Conservation (phyloP, 371 early-diverging fungal species). For the Thermomucor indicae-seudaticae region DNA sequence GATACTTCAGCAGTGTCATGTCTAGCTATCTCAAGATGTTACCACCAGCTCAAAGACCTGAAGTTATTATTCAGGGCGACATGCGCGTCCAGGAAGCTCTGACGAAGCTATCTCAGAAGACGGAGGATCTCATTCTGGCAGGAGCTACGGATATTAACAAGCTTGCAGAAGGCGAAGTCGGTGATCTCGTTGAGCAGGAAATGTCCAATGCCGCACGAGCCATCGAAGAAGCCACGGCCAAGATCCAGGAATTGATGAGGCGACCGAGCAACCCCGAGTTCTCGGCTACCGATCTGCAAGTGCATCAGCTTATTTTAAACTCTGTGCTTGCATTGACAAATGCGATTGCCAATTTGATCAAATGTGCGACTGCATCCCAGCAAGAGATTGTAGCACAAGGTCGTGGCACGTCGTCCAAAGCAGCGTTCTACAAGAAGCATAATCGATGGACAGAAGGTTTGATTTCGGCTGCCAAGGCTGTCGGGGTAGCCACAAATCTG, state of each 20-base stretch:
- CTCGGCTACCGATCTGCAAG: constrained; percentile 75
- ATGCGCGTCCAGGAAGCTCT: constrained; percentile 71
- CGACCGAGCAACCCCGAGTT: constrained; percentile 72
- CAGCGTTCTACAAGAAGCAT: constrained; percentile 97
- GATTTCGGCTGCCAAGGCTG: constrained; percentile 95
- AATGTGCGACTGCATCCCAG: constrained; percentile 91
- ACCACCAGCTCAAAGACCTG: constrained; percentile 67
- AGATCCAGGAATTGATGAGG: constrained; percentile 75
- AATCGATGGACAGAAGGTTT: constrained; percentile 98
- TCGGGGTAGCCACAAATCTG: constrained; percentile 86
- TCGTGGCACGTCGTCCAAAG: constrained; percentile 76
- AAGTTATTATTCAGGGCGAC: constrained; percentile 68
- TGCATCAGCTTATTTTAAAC: constrained; percentile 88
- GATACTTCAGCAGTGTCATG: constrained; percentile 86
- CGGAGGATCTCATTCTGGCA: constrained; percentile 71
- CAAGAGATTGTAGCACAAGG: constrained; percentile 97
- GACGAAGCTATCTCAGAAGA: constrained; percentile 66
- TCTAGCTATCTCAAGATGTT: constrained; percentile 71
- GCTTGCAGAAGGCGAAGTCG: constrained; percentile 76
- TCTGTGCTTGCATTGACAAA: constrained; percentile 89
- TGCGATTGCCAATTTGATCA: constrained; percentile 92
- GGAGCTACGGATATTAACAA: constrained; percentile 68
- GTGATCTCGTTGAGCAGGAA: constrained; percentile 88
- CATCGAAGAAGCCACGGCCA: constrained; percentile 88
- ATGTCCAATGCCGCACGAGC: constrained; percentile 90